Base-by-base conservation (phyloP, 2,329 filamentous ascomycete genomes). In the Fusarium sp. region DNA sequence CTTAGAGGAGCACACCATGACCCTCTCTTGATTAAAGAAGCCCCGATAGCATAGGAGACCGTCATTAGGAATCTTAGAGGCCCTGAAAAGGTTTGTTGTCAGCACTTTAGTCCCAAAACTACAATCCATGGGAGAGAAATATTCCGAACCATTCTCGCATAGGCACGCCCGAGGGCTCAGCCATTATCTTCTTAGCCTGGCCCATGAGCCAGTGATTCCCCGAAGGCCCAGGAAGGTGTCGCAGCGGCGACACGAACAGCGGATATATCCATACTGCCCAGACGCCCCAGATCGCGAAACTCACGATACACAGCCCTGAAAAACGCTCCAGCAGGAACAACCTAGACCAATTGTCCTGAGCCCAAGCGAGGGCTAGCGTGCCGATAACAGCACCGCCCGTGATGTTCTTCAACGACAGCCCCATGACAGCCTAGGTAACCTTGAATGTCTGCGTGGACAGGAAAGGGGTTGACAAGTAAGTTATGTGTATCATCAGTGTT, bases 31-130 rank as follows among this genome's bases (percentile, higher is more conserved):
- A 70, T 91, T 91, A 58, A 88, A 81, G 11, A 87, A 70, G 26
- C 83, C 80, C 12, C 85, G 81, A 71, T 90, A 92, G 10, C 88
- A 84, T 52, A 93, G 85, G 15, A 93, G 69, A 3, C 90, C 90
- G 7, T 91, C 77, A 67, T 93, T 87, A 7, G 87, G 86, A 35
- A 91, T 77, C 3, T 79, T 80, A 45, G 84, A 79, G 22, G 84
- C 74, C 90, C 89, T 86, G 57, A 72, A 32, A 78, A 70, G 5
- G 78, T 8, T 38, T 10, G 78, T n/a, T 13, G 36, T 70, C 25
- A 70, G 59, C 36, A 26, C 19, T 24, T 6, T 25, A 24, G 39
- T 26, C n/a, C 12, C 24, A 24, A 7, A 31, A 13, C 31, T 34
- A 13, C 7, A 26, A 15, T 12, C 6, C 15, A 19, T 28, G 12